phyloP scores from a whole-genome alignment of 2,329 filamentous ascomycete species.

The Amesomyces nigricolor region DNA sequence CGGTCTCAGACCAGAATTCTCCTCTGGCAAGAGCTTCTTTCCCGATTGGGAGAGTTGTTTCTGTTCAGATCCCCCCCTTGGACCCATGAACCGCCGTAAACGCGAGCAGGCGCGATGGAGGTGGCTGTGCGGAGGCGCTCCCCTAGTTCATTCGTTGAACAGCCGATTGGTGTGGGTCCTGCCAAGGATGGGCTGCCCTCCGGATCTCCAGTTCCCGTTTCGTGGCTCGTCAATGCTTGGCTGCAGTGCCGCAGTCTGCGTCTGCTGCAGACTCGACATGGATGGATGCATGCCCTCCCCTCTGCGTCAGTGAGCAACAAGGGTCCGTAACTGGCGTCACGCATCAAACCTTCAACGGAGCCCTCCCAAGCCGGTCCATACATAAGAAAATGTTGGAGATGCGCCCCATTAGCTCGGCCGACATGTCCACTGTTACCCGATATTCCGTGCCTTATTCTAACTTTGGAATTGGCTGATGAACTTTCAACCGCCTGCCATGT shows the following conservation, averaged over 20 bases:
- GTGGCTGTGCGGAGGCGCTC: neutral
- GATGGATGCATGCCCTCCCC: neutral
- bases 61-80: too few species aligned
- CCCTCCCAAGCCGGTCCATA: conserved; percentile 14
- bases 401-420: neutral
- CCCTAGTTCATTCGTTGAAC: neutral
- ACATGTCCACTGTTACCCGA: neutral
- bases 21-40: too few species aligned
- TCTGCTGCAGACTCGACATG: neutral
- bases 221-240: neutral
- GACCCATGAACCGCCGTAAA: too few species aligned
- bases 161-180: neutral
- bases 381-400: conserved; percentile 15
- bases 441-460: conserved; percentile 9
- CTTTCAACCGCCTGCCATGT: conserved; percentile 16
- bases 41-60: too few species aligned
- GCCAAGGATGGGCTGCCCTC: conserved; percentile 9
- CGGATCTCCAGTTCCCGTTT: neutral
- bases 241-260: neutral
- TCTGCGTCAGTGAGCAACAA: too few species aligned
- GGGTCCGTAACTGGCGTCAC: neutral
- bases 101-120: neutral
- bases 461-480: conserved; percentile 3
- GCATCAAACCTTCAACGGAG: conserved; percentile 7
- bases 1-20: too few species aligned